Evolutionary conservation across 2,329 filamentous ascomycete genomes (phyloP).

Genomic region (Aureobasidium subglaciale): DNA sequence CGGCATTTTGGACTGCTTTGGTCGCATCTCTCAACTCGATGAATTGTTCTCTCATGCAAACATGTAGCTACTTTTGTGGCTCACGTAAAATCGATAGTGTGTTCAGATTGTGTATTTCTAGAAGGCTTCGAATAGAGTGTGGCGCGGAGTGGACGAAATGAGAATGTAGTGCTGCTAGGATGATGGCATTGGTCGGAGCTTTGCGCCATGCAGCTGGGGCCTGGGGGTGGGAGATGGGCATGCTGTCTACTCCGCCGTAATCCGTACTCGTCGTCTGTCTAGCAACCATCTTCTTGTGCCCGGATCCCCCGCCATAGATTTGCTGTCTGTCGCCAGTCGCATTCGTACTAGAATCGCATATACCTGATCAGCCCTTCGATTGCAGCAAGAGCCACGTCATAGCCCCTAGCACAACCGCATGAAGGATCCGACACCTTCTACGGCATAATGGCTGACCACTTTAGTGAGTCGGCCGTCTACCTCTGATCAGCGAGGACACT

Average conservation of each 20-base stretch:
- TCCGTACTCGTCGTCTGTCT: not conserved
- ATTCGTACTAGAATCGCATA: not conserved
- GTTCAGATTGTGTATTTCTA: not conserved
- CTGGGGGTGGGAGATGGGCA: not conserved
- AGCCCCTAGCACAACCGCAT: conserved; percentile 9
- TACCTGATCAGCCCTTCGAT: not conserved
- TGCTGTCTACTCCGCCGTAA: not conserved
- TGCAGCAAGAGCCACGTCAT: not conserved
- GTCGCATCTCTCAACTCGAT: not conserved
- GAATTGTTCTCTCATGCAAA: not conserved
- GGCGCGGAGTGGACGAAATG: not conserved
- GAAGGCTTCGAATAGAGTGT: not conserved
- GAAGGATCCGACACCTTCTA: not conserved
- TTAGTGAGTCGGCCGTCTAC: conserved; percentile 11
- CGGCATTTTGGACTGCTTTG: not conserved
- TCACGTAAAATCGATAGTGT: not conserved
- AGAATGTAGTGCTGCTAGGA: not conserved
- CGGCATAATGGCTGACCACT: conserved; percentile 16
- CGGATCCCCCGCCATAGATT: too few relatives aligned
- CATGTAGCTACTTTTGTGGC: not conserved
- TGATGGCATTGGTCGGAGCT: conserved; percentile 1
- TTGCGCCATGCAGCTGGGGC: not conserved
- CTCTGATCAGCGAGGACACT: too few relatives aligned
- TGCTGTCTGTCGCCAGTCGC: not conserved
- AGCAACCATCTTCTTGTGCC: not conserved